A percentile compares a stretch with the other conserved stretches of the same genome.
These are phyloP conservation scores for Cetraspora pellucida DNA, from an alignment of 192 early-diverging fungal species.

Conservation along the genomic window DNA sequence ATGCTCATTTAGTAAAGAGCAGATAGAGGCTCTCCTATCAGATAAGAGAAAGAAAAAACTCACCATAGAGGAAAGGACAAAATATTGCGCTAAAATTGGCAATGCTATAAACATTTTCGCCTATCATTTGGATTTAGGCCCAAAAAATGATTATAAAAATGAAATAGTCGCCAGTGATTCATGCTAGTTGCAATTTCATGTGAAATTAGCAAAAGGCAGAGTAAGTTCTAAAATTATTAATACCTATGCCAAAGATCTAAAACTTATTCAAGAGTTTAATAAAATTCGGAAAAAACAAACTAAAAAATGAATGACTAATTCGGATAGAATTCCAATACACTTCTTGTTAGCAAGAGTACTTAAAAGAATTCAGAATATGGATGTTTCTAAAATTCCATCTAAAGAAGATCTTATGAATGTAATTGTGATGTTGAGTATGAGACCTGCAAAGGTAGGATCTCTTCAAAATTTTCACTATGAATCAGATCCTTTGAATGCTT, in stretches of 20 bases:
- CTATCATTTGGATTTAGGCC: background rate
- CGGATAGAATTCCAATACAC: no score
- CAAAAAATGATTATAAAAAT: background rate
- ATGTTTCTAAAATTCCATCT: conserved; percentile 14
- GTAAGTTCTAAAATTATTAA: conserved; percentile 12
- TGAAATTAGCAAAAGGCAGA: no score
- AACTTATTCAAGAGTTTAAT: conserved; percentile 22
- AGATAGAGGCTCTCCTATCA: no score
- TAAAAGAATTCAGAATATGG: no score
- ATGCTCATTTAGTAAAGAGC: conserved; percentile 23
- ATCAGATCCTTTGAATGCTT: conserved; percentile 1
- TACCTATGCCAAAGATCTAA: background rate
- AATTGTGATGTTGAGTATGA: conserved; percentile 28
- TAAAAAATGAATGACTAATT: no score
- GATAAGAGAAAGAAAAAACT: no score
- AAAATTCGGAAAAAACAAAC: no score
- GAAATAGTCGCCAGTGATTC: background rate
- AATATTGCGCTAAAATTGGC: background rate
- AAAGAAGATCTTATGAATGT: conserved; percentile 6
- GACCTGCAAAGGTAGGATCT: conserved; percentile 19
- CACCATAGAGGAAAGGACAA: background rate
- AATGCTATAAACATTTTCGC: background rate
- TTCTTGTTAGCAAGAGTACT: no score
- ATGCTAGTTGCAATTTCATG: background rate
- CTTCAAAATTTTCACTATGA: conserved; percentile 22